Evolutionary conservation across 73 alveolate species (phyloP), one percentile per base, ranked within the genome.

Genomic region (Paramecium sonneborni): DNA sequence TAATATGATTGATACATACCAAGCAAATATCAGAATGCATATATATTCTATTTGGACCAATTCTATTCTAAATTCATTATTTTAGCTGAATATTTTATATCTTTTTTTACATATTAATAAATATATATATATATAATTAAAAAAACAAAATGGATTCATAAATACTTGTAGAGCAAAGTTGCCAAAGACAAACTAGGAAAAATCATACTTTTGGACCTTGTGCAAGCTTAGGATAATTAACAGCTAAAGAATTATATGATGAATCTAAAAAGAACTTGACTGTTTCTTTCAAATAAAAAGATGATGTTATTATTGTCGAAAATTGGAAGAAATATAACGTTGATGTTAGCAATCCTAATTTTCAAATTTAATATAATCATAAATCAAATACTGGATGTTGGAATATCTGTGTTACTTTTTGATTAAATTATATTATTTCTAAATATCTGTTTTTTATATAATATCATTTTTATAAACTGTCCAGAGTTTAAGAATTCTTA

Each of bases 241-340:
- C 11, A 24, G 34, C 87, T 12, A 74, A 74, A 21, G n/a, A 21
- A 21, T 74, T 37, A 37, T 8, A 34, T 0, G 87, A 74, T 9
- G 58, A 37, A 37, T 21, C 32, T n/a, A 34, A 37, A 67, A 39
- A 37, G 24, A 39, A 21, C 10, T 28, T 37, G 68, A 74, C 34
- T 37, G 87, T 74, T 34, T 37, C 87, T 37, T 74, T 74, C 26
- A 74, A 74, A 74, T 34, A 74, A 37, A n/a, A 74, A 12, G 56
- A 37, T 37, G 58, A 34, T 28, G 38, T 74, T 39, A 37, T 74
- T n/a, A 39, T 74, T 2, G 87, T 74, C 5, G 87, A 74, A 37
- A 74, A 74, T 20, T 74, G 87, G 87, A 74, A 74, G 12, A 21
- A 15, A 4, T 74, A 74, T 39, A 74, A 74, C 32, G 84, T 62